These are phyloP conservation scores for Boletus reticulatus DNA, from an alignment of 768 basidiomycete species.

Conservation along the genomic window DNA sequence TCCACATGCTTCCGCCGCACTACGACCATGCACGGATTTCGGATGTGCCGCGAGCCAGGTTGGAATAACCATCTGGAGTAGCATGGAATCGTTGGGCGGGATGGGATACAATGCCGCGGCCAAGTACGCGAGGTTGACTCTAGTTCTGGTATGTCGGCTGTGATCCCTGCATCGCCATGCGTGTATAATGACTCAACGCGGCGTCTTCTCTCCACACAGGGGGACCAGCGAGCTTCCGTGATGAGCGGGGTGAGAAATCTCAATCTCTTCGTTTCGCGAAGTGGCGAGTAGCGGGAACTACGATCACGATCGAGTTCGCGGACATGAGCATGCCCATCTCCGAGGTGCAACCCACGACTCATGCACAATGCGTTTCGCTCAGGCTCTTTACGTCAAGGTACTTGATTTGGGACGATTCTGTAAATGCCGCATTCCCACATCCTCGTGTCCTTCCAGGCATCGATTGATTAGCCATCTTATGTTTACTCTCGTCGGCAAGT, in stretches of 20 bases:
- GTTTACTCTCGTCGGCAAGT: conserved; percentile 38
- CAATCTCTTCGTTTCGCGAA: conserved; percentile 56
- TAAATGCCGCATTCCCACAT: conserved; percentile 16
- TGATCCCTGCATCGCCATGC: conserved; percentile 7
- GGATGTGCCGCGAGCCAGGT: conserved; percentile 56
- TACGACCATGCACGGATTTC: conserved; percentile 35
- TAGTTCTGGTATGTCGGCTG: conserved; percentile 15
- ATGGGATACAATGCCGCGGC: conserved; percentile 52
- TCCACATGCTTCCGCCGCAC: conserved; percentile 16
- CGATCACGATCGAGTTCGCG: conserved; percentile 5
- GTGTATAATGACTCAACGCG: conserved; percentile 1
- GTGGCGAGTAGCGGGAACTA: conserved; percentile 30
- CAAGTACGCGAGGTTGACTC: conserved; percentile 36
- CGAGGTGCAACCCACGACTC: conserved; percentile 12
- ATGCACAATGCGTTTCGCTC: conserved; percentile 14
- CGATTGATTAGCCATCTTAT: conserved; percentile 44
- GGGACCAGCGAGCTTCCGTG: conserved; percentile 21
- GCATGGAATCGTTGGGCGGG: conserved; percentile 62
- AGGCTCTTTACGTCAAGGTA: conserved; percentile 49
- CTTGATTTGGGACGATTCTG: conserved; percentile 47
- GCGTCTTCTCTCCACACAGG: conserved; percentile 20
- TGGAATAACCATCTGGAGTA: conserved; percentile 60
- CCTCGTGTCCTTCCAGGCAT: conserved; percentile 42
- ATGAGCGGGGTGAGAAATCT: conserved; percentile 32
- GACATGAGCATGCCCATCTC: conserved; percentile 8